Conservation (phyloP, 768 basidiomycete species). For the Pisolithus orientalis region DNA sequence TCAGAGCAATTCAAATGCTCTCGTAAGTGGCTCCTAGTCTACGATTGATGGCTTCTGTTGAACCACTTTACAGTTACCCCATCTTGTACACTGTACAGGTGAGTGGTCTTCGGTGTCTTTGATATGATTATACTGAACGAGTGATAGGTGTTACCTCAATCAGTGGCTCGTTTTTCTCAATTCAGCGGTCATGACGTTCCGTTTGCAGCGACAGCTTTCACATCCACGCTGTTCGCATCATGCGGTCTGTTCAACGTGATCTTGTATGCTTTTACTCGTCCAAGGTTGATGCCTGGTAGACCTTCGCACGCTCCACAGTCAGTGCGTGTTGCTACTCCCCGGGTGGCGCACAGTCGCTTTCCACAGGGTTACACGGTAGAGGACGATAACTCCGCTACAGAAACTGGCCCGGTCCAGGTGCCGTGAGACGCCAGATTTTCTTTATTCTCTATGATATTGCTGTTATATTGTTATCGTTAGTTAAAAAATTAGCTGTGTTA, state of each 20-base stretch:
- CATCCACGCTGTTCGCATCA: too few relatives aligned
- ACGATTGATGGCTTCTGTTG: background rate
- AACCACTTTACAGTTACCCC: conserved; percentile 33
- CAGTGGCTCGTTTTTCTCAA: too few relatives aligned
- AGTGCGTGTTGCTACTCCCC: background rate
- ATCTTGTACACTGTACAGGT: conserved; percentile 36
- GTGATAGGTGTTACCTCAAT: conserved; percentile 1
- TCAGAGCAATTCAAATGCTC: conserved; percentile 39
- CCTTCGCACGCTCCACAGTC: background rate
- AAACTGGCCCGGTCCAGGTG: too few relatives aligned
- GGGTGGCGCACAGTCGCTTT: background rate
- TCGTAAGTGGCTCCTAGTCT: conserved; percentile 34
- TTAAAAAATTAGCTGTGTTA: too few relatives aligned
- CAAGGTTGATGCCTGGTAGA: conserved; percentile 28
- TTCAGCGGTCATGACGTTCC: too few relatives aligned
- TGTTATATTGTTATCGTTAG: too few relatives aligned
- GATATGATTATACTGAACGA: background rate
- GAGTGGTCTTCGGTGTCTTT: background rate
- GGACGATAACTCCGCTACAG: background rate
- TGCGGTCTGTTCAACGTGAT: conserved; percentile 36
- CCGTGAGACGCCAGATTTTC: too few relatives aligned
- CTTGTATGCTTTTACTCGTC: conserved; percentile 33
- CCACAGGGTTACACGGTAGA: background rate
- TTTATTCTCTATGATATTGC: too few relatives aligned
- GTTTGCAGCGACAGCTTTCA: too few relatives aligned